Evolutionary conservation across 805 yeast species (phyloP).

Genomic region (Jamesozyma hellenica): DNA sequence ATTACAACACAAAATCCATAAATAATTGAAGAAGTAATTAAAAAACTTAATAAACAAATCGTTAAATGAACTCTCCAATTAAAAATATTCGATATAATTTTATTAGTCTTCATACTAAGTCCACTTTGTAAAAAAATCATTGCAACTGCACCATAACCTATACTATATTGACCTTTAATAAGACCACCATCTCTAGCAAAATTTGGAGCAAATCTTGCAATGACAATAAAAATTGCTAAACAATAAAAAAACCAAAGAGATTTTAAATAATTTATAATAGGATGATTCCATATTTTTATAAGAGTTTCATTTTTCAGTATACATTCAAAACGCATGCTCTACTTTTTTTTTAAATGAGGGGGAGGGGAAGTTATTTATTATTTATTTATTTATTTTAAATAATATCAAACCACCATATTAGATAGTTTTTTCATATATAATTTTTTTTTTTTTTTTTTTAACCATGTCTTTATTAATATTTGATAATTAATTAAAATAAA

Average conservation of each 20-base stretch:
- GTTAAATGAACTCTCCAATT: slow-evolving; percentile 80
- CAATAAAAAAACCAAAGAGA: slow-evolving; percentile 69
- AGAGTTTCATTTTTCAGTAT: background rate
- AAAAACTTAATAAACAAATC: slow-evolving; percentile 55
- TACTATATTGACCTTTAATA: slow-evolving; percentile 62
- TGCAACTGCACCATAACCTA: slow-evolving; percentile 82
- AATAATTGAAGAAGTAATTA: slow-evolving; percentile 60
- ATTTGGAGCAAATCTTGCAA: slow-evolving; percentile 69
- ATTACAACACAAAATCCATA: slow-evolving; percentile 67
- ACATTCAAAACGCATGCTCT: too few species aligned
- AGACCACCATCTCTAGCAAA: slow-evolving; percentile 80
- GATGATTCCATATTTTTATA: slow-evolving; percentile 14
- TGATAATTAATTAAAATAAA: too few species aligned
- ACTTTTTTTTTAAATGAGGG: too few species aligned
- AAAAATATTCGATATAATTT: slow-evolving; percentile 49
- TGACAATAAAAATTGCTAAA: slow-evolving; percentile 60
- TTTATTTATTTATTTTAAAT: too few species aligned
- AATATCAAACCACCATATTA: too few species aligned
- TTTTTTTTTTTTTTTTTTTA: too few species aligned
- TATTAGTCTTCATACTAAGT: slow-evolving; percentile 58
- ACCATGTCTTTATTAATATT: too few species aligned
- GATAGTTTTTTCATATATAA: too few species aligned
- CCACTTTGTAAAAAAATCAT: slow-evolving; percentile 77
- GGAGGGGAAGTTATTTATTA: too few species aligned
- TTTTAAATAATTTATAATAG: slow-evolving; percentile 13